Evolutionary conservation across 495 filamentous ascomycete species (phyloP), one percentile per base, ranked within the genome.

Genomic region (Hypoxylon lienhwacheense): DNA sequence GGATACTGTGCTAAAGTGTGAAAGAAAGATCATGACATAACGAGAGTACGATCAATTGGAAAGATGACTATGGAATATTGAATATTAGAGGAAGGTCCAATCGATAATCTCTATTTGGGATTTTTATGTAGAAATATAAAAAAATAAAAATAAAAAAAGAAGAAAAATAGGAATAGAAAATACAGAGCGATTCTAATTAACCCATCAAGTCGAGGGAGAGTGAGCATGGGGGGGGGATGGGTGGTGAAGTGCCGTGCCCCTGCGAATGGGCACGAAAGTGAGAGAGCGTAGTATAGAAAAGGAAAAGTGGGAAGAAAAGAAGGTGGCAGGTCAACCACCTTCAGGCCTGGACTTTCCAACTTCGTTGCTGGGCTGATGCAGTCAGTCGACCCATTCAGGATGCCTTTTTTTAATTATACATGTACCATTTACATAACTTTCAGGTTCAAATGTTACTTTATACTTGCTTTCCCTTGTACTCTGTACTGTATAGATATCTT

Each of bases 321-420:
- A 50, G 65, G 65, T 67, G 65, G 65, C 65, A 65, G 65, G 65
- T 67, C 61, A 67, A 67, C 65, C 50, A 59, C 33, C 33, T 7
- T 25, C n/a, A 24, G 11, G 16, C 25, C 11, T 19, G 42, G 36
- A 31, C 16, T 33, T 41, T 35, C 51, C n/a, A n/a, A n/a, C n/a
- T n/a, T n/a, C n/a, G n/a, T n/a, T n/a, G n/a, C n/a, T n/a, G n/a
- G n/a, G n/a, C 45, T 61, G 58, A 61, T 61, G 58, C 58, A 55
- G 56, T 61, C 36, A 55, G 29, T 61, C 41, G 46, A 51, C 52
- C 41, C 14, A 55, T 55, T 54, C 40, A 51, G 57, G 51, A 61
- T n/a, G n/a, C n/a, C n/a, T n/a, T n/a, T n/a, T n/a, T n/a, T 36
- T 17, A 29, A 55, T n/a, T n/a, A n/a, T n/a, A n/a, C n/a, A n/a